Evolutionary conservation across 2,329 filamentous ascomycete genomes (phyloP).

Genomic region (Paramyrothecium roridum): DNA sequence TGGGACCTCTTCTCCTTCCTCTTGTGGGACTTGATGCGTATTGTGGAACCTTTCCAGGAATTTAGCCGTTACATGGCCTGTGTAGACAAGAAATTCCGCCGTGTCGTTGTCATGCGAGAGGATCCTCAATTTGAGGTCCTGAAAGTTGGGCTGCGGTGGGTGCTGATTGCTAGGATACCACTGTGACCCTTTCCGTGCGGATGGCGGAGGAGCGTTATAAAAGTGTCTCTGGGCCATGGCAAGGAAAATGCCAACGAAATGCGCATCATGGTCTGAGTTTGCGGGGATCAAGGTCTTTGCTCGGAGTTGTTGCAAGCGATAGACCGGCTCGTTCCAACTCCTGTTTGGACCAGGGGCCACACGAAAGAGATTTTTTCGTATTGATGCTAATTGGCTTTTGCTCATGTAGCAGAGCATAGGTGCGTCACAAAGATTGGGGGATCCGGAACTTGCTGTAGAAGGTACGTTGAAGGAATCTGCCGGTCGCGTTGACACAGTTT

Average conservation of each 20-base stretch:
- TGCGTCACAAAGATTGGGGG: constrained; percentile 16
- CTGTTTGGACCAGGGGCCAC: constrained; percentile 36
- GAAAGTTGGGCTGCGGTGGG: constrained; percentile 30
- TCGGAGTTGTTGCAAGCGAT: constrained; percentile 42
- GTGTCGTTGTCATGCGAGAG: constrained; percentile 47
- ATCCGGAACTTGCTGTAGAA: constrained; percentile 14
- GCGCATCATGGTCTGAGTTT: constrained; percentile 48
- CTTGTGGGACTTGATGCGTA: constrained; percentile 35
- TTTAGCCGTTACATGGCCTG: constrained; percentile 41
- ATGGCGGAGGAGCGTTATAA: constrained; percentile 29
- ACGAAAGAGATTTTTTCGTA: constrained; percentile 45
- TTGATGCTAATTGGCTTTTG: constrained; percentile 40
- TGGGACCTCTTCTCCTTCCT: constrained; percentile 17
- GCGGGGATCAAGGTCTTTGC: constrained; percentile 44
- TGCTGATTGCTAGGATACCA: constrained; percentile 15
- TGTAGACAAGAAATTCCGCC: constrained; percentile 52
- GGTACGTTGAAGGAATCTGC: constrained; percentile 23
- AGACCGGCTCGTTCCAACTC: constrained; percentile 43
- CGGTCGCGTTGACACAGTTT: constrained; percentile 32
- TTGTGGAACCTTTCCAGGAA: constrained; percentile 49
- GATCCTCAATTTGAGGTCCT: constrained; percentile 47
- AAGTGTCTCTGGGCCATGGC: constrained; percentile 56
- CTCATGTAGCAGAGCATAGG: constrained; percentile 45
- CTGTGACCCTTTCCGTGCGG: constrained; percentile 19
- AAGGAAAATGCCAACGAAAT: constrained; percentile 49